phyloP scores from a whole-genome alignment of 2,329 filamentous ascomycete genomes.

The Elsinoe perseae region DNA sequence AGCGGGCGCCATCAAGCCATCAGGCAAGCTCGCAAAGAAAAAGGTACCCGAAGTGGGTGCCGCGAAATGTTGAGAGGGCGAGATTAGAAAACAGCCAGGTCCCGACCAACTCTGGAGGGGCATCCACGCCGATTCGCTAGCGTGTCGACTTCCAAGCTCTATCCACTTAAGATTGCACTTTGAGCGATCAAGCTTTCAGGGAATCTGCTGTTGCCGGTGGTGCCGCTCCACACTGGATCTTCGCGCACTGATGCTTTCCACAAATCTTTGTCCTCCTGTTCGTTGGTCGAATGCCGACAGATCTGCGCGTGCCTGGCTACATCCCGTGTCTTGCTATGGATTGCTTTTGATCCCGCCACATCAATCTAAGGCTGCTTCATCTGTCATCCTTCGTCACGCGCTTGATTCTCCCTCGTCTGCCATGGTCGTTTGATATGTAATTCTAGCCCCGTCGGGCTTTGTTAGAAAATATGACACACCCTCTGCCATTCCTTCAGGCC shows the following conservation, averaged over 20 bases:
- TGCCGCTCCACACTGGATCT: neutral
- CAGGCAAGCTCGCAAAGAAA: no score
- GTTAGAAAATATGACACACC: neutral
- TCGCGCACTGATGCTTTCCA: neutral
- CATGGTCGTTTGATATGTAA: neutral
- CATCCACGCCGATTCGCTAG: neutral
- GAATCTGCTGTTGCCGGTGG: neutral
- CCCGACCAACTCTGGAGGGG: neutral
- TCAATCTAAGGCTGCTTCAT: constrained; percentile 2
- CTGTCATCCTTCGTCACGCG: neutral
- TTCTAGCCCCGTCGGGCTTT: neutral
- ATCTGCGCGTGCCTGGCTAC: neutral
- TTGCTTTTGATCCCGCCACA: neutral
- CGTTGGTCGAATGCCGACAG: neutral
- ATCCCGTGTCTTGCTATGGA: neutral
- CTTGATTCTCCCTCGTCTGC: neutral
- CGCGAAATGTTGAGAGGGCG: neutral
- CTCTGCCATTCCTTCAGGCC: neutral
- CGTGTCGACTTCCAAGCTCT: neutral
- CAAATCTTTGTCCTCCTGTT: neutral
- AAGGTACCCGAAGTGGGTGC: neutral
- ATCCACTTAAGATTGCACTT: neutral
- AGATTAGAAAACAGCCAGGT: neutral
- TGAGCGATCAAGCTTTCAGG: neutral
- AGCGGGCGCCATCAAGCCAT: neutral